A percentile compares a stretch with the other conserved stretches of the same genome.
These are phyloP conservation scores for Juncus effusus DNA, from an alignment of 176 grass and related monocot genomes.

Conservation along the genomic window DNA sequence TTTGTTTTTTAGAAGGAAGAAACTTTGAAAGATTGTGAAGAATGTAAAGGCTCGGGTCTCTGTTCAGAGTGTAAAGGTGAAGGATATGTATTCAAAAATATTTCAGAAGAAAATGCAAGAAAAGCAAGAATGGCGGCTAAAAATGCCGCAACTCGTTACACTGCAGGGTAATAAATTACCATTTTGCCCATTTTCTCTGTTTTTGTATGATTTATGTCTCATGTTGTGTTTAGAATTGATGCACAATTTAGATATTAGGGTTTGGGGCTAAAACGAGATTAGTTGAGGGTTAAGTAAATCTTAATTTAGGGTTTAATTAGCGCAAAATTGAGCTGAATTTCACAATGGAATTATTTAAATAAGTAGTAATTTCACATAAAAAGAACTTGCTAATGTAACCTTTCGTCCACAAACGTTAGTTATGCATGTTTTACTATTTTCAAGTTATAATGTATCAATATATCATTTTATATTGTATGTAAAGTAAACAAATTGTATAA, in stretches of 20 bases:
- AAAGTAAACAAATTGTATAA: no score
- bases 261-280: no score
- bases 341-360: no score
- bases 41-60: constrained; percentile 41
- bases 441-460: no score
- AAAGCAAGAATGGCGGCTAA: constrained; percentile 47
- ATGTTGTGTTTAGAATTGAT: neutral
- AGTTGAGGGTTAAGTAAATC: neutral
- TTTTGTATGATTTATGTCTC: neutral
- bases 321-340: no score
- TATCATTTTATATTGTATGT: no score
- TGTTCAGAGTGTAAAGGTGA: constrained; percentile 47
- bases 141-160: constrained; percentile 42
- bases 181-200: no score
- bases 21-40: constrained; percentile 25
- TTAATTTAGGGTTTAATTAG: no score
- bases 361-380: no score
- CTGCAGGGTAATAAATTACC: constrained; percentile 17
- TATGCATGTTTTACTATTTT: no score
- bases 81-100: constrained; percentile 47
- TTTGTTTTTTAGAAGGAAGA: neutral
- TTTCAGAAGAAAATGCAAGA: constrained; percentile 29
- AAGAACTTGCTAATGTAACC: no score
- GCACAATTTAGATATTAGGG: neutral
- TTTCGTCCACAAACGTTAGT: no score